A percentile compares a stretch with the other conserved stretches of the same genome.
Evolutionary conservation across 345 rosid species (phyloP).

Genomic region (rapeseed (Brassica napus)): Da-Ae NC_063452.1:58551001-58551500

Average conservation of each 20-base stretch:
- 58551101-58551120: conserved; percentile 52
- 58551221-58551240: conserved; percentile 51
- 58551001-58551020: conserved; percentile 56
- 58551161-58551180: conserved; percentile 65
- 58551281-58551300: neutral
- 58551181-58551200: conserved; percentile 40
- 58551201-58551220: conserved; percentile 52
- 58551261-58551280: neutral
- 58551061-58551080: conserved; percentile 52
- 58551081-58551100: conserved; percentile 76
- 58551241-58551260: conserved; percentile 60
- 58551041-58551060: conserved; percentile 39
- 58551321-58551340: conserved; percentile 90
- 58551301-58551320: conserved; percentile 9
- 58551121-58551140: conserved; percentile 41
- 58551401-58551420: neutral
- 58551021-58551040: neutral
- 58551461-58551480: neutral
- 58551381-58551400: conserved; percentile 47
- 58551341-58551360: conserved; percentile 69
- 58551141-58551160: conserved; percentile 46
- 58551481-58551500: conserved; percentile 81
- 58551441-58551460: neutral
- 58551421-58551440: neutral
- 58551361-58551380: conserved; percentile 99